Percentiles rank a stretch among this genome's conserved stretches.
phyloP scores from a whole-genome alignment of 768 basidiomycete genomes.

The Pluteus cervinus region DNA sequence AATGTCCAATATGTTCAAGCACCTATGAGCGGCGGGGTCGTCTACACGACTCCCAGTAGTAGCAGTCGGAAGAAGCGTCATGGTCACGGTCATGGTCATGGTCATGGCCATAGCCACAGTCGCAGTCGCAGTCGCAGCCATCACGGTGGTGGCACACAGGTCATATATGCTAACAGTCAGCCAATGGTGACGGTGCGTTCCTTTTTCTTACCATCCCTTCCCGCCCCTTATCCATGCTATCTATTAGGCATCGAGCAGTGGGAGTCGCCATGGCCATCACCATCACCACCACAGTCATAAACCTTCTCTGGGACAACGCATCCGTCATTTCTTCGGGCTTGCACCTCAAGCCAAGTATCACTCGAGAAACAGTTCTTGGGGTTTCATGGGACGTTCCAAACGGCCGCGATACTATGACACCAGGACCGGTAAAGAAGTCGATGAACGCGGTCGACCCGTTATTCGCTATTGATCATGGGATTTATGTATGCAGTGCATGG shows the following conservation, averaged over 20 bases:
- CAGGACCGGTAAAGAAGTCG: constrained; percentile 44
- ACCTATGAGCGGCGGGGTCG: too few relatives aligned
- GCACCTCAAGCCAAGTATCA: constrained; percentile 33
- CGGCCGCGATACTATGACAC: constrained; percentile 45
- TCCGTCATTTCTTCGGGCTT: constrained; percentile 50
- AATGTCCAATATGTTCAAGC: constrained; percentile 27
- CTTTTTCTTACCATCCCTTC: too few relatives aligned
- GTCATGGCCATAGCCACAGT: constrained; percentile 15
- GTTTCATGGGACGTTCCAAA: constrained; percentile 48
- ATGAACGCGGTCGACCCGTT: constrained; percentile 48
- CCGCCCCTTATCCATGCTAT: too few relatives aligned
- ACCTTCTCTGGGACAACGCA: constrained; percentile 36
- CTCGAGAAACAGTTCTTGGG: constrained; percentile 42
- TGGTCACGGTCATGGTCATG: constrained; percentile 1
- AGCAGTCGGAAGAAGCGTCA: background rate
- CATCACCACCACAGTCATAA: constrained; percentile 15
- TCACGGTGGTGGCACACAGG: constrained; percentile 18
- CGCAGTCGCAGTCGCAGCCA: constrained; percentile 20
- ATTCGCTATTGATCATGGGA: constrained; percentile 33
- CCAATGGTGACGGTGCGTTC: constrained; percentile 23
- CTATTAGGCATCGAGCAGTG: constrained; percentile 23
- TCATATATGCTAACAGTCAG: constrained; percentile 14
- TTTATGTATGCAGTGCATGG: too few relatives aligned
- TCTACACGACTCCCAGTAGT: background rate
- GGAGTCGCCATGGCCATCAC: constrained; percentile 16